A percentile compares a stretch with the other conserved stretches of the same genome.
These are phyloP conservation scores for Colletotrichum sp. DNA, from an alignment of 2,329 filamentous ascomycete species.

Conservation along the genomic window DNA sequence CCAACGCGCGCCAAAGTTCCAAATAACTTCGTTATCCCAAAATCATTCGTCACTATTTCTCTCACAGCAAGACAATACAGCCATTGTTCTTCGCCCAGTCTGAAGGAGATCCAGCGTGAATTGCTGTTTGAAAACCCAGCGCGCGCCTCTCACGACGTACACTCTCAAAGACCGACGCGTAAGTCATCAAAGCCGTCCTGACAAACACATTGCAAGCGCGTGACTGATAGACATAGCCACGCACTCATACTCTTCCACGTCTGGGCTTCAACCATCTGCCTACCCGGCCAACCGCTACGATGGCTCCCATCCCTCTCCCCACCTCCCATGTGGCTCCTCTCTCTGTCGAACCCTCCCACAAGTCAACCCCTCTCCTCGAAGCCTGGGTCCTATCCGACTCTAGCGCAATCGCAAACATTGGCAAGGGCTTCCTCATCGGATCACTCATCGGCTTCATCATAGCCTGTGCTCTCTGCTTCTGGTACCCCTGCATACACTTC, in stretches of 20 bases:
- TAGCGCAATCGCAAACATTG: neutral
- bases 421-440: constrained; percentile 22
- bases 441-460: constrained; percentile 17
- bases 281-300: neutral
- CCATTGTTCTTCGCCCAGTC: neutral
- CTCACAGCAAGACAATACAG: neutral
- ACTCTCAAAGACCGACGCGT: neutral
- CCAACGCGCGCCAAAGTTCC: neutral
- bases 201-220: neutral
- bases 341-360: neutral
- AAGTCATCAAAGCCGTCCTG: neutral
- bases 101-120: neutral
- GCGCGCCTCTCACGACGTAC: neutral
- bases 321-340: neutral
- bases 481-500: constrained; percentile 16
- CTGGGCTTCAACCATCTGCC: neutral
- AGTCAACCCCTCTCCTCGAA: neutral
- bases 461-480: constrained; percentile 24
- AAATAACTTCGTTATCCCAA: neutral
- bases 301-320: neutral
- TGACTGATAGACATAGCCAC: neutral
- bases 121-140: neutral
- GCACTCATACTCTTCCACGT: neutral
- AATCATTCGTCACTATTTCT: neutral
- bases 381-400: neutral